Evolutionary conservation across 148 eudicot species (phyloP).

Genomic region (Drosera capensis): DNA sequence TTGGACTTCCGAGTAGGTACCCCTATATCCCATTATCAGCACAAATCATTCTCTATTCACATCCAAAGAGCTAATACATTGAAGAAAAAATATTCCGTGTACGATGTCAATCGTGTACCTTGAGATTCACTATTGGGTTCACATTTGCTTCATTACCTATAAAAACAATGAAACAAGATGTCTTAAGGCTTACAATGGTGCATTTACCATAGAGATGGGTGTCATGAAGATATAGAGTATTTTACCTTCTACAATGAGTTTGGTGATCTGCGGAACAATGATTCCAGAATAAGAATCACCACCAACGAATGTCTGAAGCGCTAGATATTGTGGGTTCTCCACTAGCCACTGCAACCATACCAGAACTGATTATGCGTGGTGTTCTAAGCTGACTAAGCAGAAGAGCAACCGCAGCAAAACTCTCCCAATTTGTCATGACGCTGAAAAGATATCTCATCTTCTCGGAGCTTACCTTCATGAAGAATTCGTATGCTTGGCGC

Average conservation of each 20-base stretch:
- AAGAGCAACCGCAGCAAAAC: neutral
- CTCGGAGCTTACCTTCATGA: constrained; percentile 3
- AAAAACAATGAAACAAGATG: neutral
- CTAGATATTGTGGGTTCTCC: constrained; percentile 27
- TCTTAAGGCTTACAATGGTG: neutral
- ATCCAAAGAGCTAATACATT: neutral
- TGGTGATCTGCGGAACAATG: constrained; percentile 9
- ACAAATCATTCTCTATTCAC: neutral
- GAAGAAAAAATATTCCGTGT: neutral
- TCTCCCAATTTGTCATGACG: neutral
- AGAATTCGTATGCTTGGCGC: constrained; percentile 4
- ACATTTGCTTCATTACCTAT: neutral
- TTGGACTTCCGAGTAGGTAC: constrained; percentile 22
- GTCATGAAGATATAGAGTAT: neutral
- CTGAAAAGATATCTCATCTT: neutral
- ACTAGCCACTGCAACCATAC: constrained; percentile 18
- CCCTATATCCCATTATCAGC: constrained; percentile 3
- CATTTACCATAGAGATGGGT: neutral
- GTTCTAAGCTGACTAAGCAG: no score
- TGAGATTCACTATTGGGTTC: neutral
- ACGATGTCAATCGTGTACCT: neutral
- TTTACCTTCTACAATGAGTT: constrained; percentile 7
- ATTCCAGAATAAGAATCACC: constrained; percentile 42
- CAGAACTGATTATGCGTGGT: neutral
- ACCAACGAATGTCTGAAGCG: constrained; percentile 21